These are phyloP conservation scores for Curvularia eragrostidis DNA, from an alignment of 2,329 filamentous ascomycete species.

Conservation along the genomic window DNA sequence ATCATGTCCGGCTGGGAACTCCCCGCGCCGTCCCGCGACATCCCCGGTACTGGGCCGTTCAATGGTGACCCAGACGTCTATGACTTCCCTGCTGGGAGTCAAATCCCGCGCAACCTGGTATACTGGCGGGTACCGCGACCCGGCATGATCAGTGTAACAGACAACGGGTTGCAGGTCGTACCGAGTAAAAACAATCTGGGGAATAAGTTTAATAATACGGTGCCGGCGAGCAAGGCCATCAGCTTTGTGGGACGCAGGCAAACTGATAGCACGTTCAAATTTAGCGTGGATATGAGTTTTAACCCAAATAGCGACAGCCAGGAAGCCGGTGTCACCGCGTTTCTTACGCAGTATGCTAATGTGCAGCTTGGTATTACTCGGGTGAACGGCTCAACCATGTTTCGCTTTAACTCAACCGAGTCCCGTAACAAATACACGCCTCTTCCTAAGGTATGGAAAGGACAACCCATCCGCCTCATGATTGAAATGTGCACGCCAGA, in stretches of 20 bases:
- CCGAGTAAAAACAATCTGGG: constrained; percentile 62
- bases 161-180: constrained; percentile 39
- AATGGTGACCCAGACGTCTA: constrained; percentile 54
- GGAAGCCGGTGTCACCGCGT: constrained; percentile 61
- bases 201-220: constrained; percentile 52
- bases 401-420: constrained; percentile 53
- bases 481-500: constrained; percentile 9
- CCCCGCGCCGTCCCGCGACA: constrained; percentile 42
- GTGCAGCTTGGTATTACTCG: constrained; percentile 53
- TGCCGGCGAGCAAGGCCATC: constrained; percentile 54
- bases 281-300: constrained; percentile 53
- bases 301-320: constrained; percentile 47
- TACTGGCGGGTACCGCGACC: constrained; percentile 54
- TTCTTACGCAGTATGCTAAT: constrained; percentile 61
- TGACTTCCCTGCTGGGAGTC: constrained; percentile 54
- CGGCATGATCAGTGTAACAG: constrained; percentile 6
- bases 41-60: constrained; percentile 50
- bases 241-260: constrained; percentile 61
- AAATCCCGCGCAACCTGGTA: constrained; percentile 59
- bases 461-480: constrained; percentile 37
- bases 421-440: constrained; percentile 42
- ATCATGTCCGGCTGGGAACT: constrained; percentile 53
- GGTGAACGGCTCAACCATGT: constrained; percentile 31
- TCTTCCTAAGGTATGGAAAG: constrained; percentile 51
- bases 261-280: constrained; percentile 61